Conservation (phyloP, 345 rosid species). For the Camelina neglecta region DNA sequence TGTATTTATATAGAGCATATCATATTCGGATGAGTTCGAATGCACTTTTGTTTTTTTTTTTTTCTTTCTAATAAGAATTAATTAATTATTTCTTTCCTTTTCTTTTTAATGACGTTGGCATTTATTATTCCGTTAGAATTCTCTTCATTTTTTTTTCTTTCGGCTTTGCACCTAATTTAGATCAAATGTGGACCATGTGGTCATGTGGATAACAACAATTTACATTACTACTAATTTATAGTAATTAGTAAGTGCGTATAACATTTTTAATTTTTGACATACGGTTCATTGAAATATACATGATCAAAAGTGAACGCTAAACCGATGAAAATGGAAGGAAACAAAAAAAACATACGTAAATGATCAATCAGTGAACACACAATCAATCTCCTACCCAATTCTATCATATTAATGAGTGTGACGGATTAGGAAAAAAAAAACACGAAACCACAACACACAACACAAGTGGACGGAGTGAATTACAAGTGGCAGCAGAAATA, state of each 20-base stretch:
- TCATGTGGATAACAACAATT: no score
- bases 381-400: conserved; percentile 1
- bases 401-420: background rate
- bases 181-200: no score
- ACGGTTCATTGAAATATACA: background rate
- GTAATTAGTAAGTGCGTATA: no score
- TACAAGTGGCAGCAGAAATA: conserved; percentile 36
- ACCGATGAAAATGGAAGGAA: background rate
- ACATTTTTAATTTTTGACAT: no score
- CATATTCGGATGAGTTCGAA: conserved; percentile 42
- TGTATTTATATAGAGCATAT: conserved; percentile 45
- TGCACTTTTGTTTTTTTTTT: conserved; percentile 27
- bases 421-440: conserved; percentile 9
- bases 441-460: background rate
- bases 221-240: no score
- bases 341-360: conserved; percentile 1
- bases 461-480: conserved; percentile 39
- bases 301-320: background rate
- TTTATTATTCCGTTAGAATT: conserved; percentile 23
- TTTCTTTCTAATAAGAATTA: background rate
- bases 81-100: background rate
- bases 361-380: conserved; percentile 32
- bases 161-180: background rate
- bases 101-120: conserved; percentile 27
- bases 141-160: background rate